Evolutionary conservation across 345 rosid genomes (phyloP).

Genomic region (Raphanus raphanistrum): DNA sequence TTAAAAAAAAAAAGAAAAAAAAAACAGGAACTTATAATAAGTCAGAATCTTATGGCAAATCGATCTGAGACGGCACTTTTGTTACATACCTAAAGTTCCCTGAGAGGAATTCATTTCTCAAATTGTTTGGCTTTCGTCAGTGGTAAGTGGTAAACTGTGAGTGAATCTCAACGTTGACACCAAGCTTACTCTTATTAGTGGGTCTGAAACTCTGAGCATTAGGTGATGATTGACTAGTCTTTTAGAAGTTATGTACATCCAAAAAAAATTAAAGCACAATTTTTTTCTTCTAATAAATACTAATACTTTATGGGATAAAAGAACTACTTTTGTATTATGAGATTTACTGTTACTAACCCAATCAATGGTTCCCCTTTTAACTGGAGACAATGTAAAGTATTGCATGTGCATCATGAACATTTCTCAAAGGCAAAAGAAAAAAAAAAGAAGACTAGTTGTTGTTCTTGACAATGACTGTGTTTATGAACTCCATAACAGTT

Average conservation of each 20-base stretch:
- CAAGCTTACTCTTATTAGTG: no score
- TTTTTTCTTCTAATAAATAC: no score
- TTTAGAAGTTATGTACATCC: no score
- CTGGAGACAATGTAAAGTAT: not conserved
- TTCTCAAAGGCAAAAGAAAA: not conserved
- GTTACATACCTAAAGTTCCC: not conserved
- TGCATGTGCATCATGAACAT: not conserved
- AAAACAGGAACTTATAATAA: not conserved
- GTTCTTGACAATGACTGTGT: conserved; percentile 28
- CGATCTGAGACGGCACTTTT: not conserved
- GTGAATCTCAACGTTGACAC: no score
- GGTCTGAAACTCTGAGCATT: no score
- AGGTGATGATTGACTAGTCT: no score
- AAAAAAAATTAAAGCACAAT: no score
- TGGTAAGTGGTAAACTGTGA: not conserved
- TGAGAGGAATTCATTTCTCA: not conserved
- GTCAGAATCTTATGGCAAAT: not conserved
- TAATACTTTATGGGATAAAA: no score
- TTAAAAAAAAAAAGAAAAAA: no score
- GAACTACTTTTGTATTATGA: no score
- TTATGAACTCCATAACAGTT: conserved; percentile 53
- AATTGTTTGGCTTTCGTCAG: not conserved
- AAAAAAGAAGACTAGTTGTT: conserved; percentile 3
- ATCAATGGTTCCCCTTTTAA: not conserved
- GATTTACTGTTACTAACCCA: no score